Evolutionary conservation across 1,284 basidiomycete species (phyloP).

Genomic region (Cystobasidiaceae sp.): DNA sequence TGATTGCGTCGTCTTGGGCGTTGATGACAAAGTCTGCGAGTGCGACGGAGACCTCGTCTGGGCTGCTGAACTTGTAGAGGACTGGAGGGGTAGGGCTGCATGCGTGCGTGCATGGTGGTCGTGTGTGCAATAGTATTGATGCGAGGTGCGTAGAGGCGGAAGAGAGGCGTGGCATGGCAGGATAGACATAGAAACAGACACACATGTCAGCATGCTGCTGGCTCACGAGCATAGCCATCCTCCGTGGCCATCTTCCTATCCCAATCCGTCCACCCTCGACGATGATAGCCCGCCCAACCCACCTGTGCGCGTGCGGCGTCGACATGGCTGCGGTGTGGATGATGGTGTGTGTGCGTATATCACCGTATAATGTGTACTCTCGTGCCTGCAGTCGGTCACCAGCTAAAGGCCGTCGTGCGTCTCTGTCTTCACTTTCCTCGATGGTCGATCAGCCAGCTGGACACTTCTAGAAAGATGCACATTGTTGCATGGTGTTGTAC

Average conservation of each 20-base stretch:
- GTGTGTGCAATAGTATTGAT: no score
- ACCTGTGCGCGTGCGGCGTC: slow-evolving; percentile 29
- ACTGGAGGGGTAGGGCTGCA: slow-evolving; percentile 56
- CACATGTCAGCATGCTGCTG: background rate
- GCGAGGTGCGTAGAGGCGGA: no score
- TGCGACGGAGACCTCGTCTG: slow-evolving; percentile 51
- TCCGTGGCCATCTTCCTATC: no score
- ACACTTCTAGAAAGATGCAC: no score
- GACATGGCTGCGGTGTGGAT: no score
- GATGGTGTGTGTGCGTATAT: background rate
- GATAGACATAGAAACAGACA: background rate
- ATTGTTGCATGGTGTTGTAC: no score
- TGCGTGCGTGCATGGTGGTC: no score
- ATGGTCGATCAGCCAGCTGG: no score
- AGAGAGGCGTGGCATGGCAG: no score
- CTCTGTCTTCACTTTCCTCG: no score
- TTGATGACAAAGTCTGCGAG: slow-evolving; percentile 80
- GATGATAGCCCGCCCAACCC: background rate
- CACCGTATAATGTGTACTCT: background rate
- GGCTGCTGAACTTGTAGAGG: slow-evolving; percentile 65
- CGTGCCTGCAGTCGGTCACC: background rate
- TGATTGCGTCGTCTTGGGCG: slow-evolving; percentile 82
- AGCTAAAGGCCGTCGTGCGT: background rate
- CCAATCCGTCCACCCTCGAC: no score
- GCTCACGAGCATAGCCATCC: background rate